Evolutionary conservation across 2,329 filamentous ascomycete genomes (phyloP).

Genomic region (Lasiodiplodia theobromae): DNA sequence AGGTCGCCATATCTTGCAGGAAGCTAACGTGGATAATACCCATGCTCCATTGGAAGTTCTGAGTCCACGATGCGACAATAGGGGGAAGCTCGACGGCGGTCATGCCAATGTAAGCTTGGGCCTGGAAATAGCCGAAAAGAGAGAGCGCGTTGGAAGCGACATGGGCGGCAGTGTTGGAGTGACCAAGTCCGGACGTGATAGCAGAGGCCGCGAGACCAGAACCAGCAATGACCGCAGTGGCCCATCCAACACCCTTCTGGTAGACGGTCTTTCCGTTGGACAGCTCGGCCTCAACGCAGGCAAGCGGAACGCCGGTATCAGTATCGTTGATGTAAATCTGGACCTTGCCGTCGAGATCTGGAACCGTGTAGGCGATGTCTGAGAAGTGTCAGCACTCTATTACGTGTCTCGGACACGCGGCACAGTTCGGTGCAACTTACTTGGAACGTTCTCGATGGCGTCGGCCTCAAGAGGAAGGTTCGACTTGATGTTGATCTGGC

Average conservation of each 20-base stretch:
- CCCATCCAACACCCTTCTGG: slow-evolving; percentile 86
- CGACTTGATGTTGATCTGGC: slow-evolving; percentile 78
- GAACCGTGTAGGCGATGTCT: slow-evolving; percentile 84
- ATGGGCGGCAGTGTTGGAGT: slow-evolving; percentile 93
- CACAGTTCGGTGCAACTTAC: slow-evolving; percentile 44
- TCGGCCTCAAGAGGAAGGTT: slow-evolving; percentile 65
- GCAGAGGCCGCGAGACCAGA: slow-evolving; percentile 84
- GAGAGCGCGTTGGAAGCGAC: slow-evolving; percentile 92
- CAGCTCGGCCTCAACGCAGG: slow-evolving; percentile 85
- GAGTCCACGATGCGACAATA: slow-evolving; percentile 90
- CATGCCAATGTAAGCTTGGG: slow-evolving; percentile 89
- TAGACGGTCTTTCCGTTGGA: slow-evolving; percentile 95
- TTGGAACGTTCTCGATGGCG: slow-evolving; percentile 72
- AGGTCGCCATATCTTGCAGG: slow-evolving; percentile 86
- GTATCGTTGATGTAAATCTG: slow-evolving; percentile 80
- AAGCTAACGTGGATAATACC: slow-evolving; percentile 90
- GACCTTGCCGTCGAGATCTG: slow-evolving; percentile 88
- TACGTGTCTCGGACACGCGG: background rate
- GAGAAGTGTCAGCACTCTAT: slow-evolving; percentile 34
- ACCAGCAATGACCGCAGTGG: slow-evolving; percentile 85
- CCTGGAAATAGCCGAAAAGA: slow-evolving; percentile 94
- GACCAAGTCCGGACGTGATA: slow-evolving; percentile 86
- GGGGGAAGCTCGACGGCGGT: slow-evolving; percentile 82
- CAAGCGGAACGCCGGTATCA: slow-evolving; percentile 68
- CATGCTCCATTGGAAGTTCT: slow-evolving; percentile 99